Percentiles rank a stretch among this genome's conserved stretches.
Conservation (phyloP, 1,139 yeast species). For the Hemisphaericaspora lyxosophila region DNA sequence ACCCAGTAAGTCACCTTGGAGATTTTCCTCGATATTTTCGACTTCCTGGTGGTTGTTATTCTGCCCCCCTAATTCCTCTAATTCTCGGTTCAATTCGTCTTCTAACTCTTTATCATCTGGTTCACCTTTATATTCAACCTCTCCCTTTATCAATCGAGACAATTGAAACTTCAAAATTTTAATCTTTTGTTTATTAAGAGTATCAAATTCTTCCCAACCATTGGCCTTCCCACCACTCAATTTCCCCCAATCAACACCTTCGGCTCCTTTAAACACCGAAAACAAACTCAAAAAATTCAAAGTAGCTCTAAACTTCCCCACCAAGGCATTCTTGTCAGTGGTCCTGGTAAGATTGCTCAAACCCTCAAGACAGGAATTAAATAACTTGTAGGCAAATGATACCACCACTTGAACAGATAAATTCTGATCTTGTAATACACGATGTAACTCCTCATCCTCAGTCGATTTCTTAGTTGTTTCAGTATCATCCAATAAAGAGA, state of each 20-base stretch:
- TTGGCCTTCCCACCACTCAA: constrained; percentile 34
- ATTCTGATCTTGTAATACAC: constrained; percentile 55
- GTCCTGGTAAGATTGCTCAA: constrained; percentile 26
- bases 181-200: constrained; percentile 32
- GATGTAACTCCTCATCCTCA: constrained; percentile 34
- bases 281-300: constrained; percentile 36
- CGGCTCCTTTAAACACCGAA: constrained; percentile 26
- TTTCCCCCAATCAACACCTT: constrained; percentile 30
- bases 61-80: constrained; percentile 16
- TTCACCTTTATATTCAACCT: constrained; percentile 28
- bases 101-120: constrained; percentile 30
- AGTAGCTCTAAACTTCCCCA: constrained; percentile 37
- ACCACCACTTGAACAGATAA: constrained; percentile 59
- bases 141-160: constrained; percentile 40
- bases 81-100: constrained; percentile 28
- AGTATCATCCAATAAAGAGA: constrained; percentile 60
- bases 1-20: neutral
- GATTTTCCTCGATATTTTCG: constrained; percentile 5
- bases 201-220: constrained; percentile 26
- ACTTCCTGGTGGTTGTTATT: constrained; percentile 5
- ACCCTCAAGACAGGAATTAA: constrained; percentile 45
- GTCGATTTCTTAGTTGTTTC: constrained; percentile 47
- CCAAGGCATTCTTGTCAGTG: constrained; percentile 25
- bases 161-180: constrained; percentile 42
- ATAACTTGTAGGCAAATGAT: constrained; percentile 61